Base-by-base conservation (phyloP, 2,329 filamentous ascomycete genomes). In the Arthrobotrys pseudoclavata region DNA sequence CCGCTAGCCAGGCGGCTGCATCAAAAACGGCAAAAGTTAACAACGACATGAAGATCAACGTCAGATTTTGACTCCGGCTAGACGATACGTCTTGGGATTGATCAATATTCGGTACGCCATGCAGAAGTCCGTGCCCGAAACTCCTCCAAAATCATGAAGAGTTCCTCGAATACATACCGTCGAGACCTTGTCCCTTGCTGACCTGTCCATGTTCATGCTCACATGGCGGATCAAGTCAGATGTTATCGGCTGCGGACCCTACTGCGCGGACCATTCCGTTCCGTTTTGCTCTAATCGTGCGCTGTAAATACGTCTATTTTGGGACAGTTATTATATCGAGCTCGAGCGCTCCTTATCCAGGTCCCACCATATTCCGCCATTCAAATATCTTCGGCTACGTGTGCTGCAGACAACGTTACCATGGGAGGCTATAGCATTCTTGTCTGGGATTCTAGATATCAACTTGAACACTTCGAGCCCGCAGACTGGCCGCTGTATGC, bases 381-480 rank as follows among this genome's bases (percentile, higher is more conserved):
- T 31, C 24, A 68, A 24, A 67, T 48, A 50, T 18, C 50, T 67
- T 77, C 53, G 74, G 62, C 67, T 77, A 71, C 67, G 74, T 71
- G 67, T 71, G 67, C 61, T 77, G 61, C 74, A 71, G 42, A 55
- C 26, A 26, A 47, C 69, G 66, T 77, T 77, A 71, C 67, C 74
- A 71, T 68, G 60, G 74, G 42, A 71, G 63, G 34, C 47, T 13
- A 40, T 52, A 45, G 26, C n/a, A 42, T 7, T 29, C 42, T 42
- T 20, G 20, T 61, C 52, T 67, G 60, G 48, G 40, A 66, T 64
- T 62, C 37, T 7, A 20, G 34, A 60, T 62, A 31, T 37, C 40
- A 22, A 4, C 12, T 53, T 37, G 45, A 42, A 52, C 31, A n/a
- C 47, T 20, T 26, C 15, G 10, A 42, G 29, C 22, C 34, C 34